A percentile compares a stretch with the other conserved stretches of the same genome.
These are phyloP conservation scores for Larix kaempferi DNA, from an alignment of 75 land plant genomes.

Conservation along the genomic window DNA sequence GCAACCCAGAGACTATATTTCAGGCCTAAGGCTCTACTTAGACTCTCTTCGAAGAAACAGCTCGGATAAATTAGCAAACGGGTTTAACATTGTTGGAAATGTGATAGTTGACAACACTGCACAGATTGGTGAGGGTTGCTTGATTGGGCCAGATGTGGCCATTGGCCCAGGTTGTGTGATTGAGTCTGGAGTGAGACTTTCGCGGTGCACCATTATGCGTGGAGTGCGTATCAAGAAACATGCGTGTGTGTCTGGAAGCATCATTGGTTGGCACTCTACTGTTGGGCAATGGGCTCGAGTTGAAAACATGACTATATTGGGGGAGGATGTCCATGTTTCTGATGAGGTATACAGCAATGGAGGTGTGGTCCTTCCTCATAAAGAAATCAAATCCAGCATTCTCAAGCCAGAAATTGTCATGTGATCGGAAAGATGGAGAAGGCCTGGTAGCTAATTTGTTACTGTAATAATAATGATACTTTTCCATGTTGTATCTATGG, in stretches of 20 bases:
- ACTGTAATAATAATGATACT: too few relatives aligned
- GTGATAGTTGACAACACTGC: conserved; percentile 78
- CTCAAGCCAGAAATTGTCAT: conserved; percentile 91
- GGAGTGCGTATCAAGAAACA: conserved; percentile 89
- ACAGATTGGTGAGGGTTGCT: conserved; percentile 83
- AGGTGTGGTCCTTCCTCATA: conserved; percentile 91
- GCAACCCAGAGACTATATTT: conserved; percentile 89
- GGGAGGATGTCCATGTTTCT: conserved; percentile 89
- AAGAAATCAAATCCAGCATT: conserved; percentile 86
- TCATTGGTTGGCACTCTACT: conserved; percentile 95
- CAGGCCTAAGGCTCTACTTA: conserved; percentile 80
- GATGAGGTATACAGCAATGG: conserved; percentile 91
- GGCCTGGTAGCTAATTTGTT: too few relatives aligned
- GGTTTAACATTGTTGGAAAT: conserved; percentile 69
- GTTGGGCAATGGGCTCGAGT: conserved; percentile 94
- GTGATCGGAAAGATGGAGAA: conserved; percentile 24
- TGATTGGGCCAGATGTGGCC: conserved; percentile 94
- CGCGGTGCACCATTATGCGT: conserved; percentile 91
- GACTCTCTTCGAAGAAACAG: conserved; percentile 64
- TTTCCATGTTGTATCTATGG: too few relatives aligned
- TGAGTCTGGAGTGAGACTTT: conserved; percentile 85
- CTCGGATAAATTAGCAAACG: conserved; percentile 57
- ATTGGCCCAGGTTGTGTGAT: conserved; percentile 87
- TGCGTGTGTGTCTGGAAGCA: conserved; percentile 85
- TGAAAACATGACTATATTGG: conserved; percentile 91